Evolutionary conservation across 2,329 filamentous ascomycete species (phyloP).

Genomic region (Plectosphaerella plurivora): DNA sequence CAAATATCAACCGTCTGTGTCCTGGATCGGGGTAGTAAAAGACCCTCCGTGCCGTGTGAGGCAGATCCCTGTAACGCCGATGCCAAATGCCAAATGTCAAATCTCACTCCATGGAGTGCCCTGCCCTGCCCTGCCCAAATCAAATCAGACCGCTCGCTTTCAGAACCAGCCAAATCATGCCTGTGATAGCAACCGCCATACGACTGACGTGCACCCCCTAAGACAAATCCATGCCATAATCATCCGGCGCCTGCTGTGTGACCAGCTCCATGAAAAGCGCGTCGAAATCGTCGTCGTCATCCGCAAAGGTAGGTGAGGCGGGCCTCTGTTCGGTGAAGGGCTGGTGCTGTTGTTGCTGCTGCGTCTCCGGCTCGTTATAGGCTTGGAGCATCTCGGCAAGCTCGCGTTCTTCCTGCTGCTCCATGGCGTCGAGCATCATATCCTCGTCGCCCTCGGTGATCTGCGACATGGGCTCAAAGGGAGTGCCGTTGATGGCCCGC

Average conservation of each 20-base stretch:
- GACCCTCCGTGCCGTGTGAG: no score
- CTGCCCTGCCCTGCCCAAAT: not conserved
- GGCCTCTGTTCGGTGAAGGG: constrained; percentile 18
- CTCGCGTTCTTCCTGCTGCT: constrained; percentile 49
- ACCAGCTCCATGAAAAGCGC: constrained; percentile 62
- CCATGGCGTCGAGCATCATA: constrained; percentile 49
- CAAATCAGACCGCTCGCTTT: no score
- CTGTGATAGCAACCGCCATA: not conserved
- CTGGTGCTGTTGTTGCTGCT: constrained; percentile 2
- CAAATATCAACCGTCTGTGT: not conserved
- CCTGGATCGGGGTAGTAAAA: no score
- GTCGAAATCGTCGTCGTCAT: constrained; percentile 61
- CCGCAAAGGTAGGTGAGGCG: constrained; percentile 33
- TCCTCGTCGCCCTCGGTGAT: constrained; percentile 28
- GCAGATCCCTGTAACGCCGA: no score
- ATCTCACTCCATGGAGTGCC: not conserved
- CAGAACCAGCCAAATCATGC: no score
- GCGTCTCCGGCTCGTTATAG: constrained; percentile 25
- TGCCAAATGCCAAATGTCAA: no score
- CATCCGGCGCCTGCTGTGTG: constrained; percentile 30
- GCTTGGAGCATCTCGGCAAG: constrained; percentile 52
- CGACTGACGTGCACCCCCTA: constrained; percentile 15
- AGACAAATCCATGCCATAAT: constrained; percentile 38
- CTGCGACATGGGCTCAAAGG: no score
- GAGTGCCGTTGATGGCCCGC: constrained; percentile 15